Evolutionary conservation across 2,329 filamentous ascomycete genomes (phyloP), one percentile per base, ranked within the genome.

Genomic region (Aspergillus viridinutans): DNA sequence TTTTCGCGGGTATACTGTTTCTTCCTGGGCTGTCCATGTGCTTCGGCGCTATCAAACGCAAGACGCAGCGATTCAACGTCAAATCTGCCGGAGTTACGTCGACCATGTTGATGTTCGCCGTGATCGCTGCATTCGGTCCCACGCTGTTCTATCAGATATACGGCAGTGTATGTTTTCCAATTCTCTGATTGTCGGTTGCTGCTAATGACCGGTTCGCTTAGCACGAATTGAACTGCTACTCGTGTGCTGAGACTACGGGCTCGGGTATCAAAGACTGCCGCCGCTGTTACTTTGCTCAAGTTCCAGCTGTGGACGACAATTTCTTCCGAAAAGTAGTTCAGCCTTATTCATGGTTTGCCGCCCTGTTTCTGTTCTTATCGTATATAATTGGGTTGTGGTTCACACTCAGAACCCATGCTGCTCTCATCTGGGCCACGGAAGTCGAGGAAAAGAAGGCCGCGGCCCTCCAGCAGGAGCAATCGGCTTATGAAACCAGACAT

Each of bases 131-230:
- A 8, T 99, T 99, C 74, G 89, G 93, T 0, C 94, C 94, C 2
- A 99, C 94, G 0, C 78, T 99, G 14, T 99, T 99, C 77, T 99
- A 97, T 76, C 93, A 99, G 70, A 96, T 99, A 61, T 97, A 97
- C 73, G 95, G 94, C 65, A 96, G 92, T 50, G 84, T 87, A 78
- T 78, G 83, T 79, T 23, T 32, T 38, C 35, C 38, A 54, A 20
- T 40, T 45, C n/a, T 23, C 17, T 42, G 7, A 28, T 8, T 38
- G 28, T 8, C 9, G 32, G 58, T 40, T 50, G 26, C 28, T 45
- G 38, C 53, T 63, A 61, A 78, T 81, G 64, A 81, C 60, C 40
- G 35, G 50, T n/a, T 21, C 23, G 43, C 54, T 14, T 70, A 87
- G 84, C 94, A 99, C 70, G 92, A 99, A 76, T 83, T 99, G 53